A percentile compares a stretch with the other conserved stretches of the same genome.
These are phyloP conservation scores for Trichoderma asperellum DNA, from an alignment of 2,329 filamentous ascomycete species.

Conservation along the genomic window DNA sequence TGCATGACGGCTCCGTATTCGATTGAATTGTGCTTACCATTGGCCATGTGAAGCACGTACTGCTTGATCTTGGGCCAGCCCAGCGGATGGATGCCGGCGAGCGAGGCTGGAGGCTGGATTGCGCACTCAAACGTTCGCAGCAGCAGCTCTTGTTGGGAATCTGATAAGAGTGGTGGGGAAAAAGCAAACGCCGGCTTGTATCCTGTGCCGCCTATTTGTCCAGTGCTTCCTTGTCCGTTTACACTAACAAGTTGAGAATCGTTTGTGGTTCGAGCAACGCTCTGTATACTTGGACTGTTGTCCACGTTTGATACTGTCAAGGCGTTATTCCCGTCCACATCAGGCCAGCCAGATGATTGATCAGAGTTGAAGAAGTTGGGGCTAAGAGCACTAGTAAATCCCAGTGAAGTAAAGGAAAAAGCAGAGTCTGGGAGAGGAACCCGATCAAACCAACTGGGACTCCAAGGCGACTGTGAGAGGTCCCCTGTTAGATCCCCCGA, in stretches of 20 bases:
- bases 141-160: not conserved
- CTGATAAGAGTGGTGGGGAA: constrained; percentile 3
- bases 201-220: not conserved
- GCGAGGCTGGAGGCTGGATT: constrained; percentile 7
- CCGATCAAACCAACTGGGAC: not conserved
- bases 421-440: not conserved
- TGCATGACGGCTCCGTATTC: constrained; percentile 15
- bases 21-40: constrained; percentile 1
- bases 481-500: not conserved
- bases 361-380: constrained; percentile 3
- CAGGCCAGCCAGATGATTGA: constrained; percentile 1
- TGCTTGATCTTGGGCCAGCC: constrained; percentile 13
- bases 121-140: not conserved
- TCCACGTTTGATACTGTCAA: not conserved
- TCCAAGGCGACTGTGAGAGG: not conserved
- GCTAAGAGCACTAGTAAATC: constrained; percentile 7
- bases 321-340: not conserved
- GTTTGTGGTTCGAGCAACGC: not conserved
- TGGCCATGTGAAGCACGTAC: constrained; percentile 12
- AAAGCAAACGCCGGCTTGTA: constrained; percentile 2
- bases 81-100: not conserved
- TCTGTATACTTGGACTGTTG: not conserved
- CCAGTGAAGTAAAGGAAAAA: not conserved
- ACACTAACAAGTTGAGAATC: not conserved
- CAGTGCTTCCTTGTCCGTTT: not conserved